These are phyloP conservation scores for Haberlea rhodopensis DNA, from an alignment of 257 asterid genomes.

Conservation along the genomic window DNA sequence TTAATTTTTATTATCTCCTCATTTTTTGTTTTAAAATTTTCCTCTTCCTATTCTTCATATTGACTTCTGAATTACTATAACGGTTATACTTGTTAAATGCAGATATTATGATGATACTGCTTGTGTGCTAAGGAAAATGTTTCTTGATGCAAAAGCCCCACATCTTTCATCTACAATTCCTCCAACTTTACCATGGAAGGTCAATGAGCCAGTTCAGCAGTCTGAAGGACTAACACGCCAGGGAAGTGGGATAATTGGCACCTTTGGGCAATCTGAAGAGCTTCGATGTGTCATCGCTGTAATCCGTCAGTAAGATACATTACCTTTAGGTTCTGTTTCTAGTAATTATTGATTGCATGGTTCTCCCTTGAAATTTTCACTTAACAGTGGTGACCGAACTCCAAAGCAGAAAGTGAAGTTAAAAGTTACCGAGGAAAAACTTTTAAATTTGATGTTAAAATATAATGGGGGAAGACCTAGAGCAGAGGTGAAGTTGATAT, in stretches of 20 bases:
- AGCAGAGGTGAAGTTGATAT: slow-evolving; percentile 63
- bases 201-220: slow-evolving; percentile 75
- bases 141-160: slow-evolving; percentile 97
- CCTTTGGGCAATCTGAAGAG: slow-evolving; percentile 95
- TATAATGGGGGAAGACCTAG: slow-evolving; percentile 92
- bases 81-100: slow-evolving; percentile 28
- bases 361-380: slow-evolving; percentile 25
- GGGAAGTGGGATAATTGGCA: slow-evolving; percentile 92
- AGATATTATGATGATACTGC: slow-evolving; percentile 97
- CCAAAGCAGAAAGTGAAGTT: slow-evolving; percentile 98
- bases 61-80: too few species aligned
- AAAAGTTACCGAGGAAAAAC: slow-evolving; percentile 93
- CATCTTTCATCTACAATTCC: slow-evolving; percentile 88
- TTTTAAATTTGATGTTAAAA: slow-evolving; percentile 89
- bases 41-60: too few species aligned
- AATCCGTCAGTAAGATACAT: slow-evolving; percentile 81
- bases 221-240: slow-evolving; percentile 88
- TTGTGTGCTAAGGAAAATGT: slow-evolving; percentile 88
- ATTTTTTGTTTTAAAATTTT: background rate
- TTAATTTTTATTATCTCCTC: too few species aligned
- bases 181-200: slow-evolving; percentile 90
- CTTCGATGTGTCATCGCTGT: slow-evolving; percentile 91
- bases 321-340: background rate
- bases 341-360: slow-evolving; percentile 11
- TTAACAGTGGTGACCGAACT: slow-evolving; percentile 95